Evolutionary conservation across 2,329 filamentous ascomycete species (phyloP).

Genomic region (Dactylonectria macrodidyma): DNA sequence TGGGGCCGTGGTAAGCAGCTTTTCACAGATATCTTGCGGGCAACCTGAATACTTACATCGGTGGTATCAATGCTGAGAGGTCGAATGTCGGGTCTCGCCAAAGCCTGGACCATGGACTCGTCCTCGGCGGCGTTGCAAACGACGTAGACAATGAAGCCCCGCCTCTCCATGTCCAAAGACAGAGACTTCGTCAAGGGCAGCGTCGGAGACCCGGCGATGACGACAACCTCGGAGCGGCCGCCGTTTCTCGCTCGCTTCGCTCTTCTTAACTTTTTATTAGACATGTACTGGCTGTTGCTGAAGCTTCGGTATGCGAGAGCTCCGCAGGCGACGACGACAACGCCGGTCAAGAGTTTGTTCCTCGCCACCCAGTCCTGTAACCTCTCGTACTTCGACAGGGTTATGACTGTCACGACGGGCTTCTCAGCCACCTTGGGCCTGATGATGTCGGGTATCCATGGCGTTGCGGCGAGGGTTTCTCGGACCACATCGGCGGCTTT

Average conservation of each 20-base stretch:
- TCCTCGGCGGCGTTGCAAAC: slow-evolving; percentile 90
- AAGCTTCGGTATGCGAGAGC: slow-evolving; percentile 72
- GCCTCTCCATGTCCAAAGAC: slow-evolving; percentile 87
- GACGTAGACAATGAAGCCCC: slow-evolving; percentile 94
- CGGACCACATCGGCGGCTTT: slow-evolving; percentile 79
- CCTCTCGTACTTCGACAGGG: slow-evolving; percentile 62
- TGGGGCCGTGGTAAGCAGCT: slow-evolving; percentile 51
- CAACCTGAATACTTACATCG: slow-evolving; percentile 69
- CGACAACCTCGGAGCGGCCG: slow-evolving; percentile 86
- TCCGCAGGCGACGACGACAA: slow-evolving; percentile 79
- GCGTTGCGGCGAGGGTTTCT: slow-evolving; percentile 75
- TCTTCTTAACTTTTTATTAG: slow-evolving; percentile 77
- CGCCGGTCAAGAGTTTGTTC: slow-evolving; percentile 81
- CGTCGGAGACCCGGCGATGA: slow-evolving; percentile 89
- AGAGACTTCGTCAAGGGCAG: slow-evolving; percentile 88
- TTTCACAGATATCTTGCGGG: neutral
- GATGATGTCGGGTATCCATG: slow-evolving; percentile 81
- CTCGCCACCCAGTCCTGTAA: slow-evolving; percentile 79
- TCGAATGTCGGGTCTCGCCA: slow-evolving; percentile 86
- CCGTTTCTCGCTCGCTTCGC: slow-evolving; percentile 87
- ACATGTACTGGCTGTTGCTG: slow-evolving; percentile 60
- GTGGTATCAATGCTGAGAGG: slow-evolving; percentile 87
- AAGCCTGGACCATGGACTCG: slow-evolving; percentile 81
- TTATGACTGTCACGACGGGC: slow-evolving; percentile 52
- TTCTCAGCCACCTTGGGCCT: slow-evolving; percentile 68